phyloP scores from a whole-genome alignment of 1,284 basidiomycete genomes.

The Sparassis latifolia region DNA sequence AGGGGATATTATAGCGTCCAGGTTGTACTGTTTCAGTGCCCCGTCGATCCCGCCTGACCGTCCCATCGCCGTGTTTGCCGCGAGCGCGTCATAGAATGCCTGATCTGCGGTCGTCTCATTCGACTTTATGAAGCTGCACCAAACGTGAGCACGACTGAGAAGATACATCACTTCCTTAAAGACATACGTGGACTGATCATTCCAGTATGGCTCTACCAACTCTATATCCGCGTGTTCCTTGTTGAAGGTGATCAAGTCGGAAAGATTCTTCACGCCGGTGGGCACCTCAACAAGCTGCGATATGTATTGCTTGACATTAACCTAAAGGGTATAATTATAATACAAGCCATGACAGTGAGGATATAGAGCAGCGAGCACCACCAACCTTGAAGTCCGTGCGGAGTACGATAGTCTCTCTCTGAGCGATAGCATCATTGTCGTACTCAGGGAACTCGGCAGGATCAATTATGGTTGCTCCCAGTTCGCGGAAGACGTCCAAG shows the following conservation, averaged over 20 bases:
- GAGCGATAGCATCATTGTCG: constrained; percentile 24
- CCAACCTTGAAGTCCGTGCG: constrained; percentile 38
- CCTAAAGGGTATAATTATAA: constrained; percentile 13
- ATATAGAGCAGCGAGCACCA: no score
- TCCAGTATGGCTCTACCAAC: constrained; percentile 32
- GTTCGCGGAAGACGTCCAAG: constrained; percentile 26
- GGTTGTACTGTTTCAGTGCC: constrained; percentile 30
- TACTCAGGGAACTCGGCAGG: constrained; percentile 31
- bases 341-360: background rate
- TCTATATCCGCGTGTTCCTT: constrained; percentile 34
- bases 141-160: background rate
- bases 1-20: constrained; percentile 42
- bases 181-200: constrained; percentile 32
- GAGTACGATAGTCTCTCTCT: constrained; percentile 29
- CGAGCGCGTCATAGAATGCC: constrained; percentile 30
- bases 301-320: constrained; percentile 30
- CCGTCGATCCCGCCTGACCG: constrained; percentile 39
- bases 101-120: constrained; percentile 31
- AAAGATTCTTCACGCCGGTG: constrained; percentile 30
- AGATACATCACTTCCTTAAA: background rate
- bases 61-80: constrained; percentile 30
- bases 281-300: constrained; percentile 27
- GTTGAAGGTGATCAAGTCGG: constrained; percentile 39
- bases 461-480: constrained; percentile 36
- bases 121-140: constrained; percentile 30